Evolutionary conservation across 306 rosid species (phyloP).

Genomic region (Quercus dentata): DNA sequence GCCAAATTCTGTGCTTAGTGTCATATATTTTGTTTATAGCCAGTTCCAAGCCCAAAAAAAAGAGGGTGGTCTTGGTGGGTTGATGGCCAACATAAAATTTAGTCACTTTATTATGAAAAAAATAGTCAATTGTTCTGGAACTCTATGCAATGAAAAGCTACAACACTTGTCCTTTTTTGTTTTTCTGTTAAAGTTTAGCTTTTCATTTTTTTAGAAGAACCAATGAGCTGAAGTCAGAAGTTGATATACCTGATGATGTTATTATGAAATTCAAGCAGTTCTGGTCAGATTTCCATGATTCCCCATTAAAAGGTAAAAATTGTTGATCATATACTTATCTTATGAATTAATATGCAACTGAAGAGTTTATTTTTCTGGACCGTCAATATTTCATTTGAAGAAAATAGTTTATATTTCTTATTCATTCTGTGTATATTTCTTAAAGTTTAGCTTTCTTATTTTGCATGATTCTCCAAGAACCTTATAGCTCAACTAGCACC

Average conservation of each 20-base stretch:
- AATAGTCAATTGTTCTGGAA: constrained; percentile 5
- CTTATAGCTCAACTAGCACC: background rate
- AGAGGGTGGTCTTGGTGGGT: too few species aligned
- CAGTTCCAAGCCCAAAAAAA: too few species aligned
- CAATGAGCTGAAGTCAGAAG: constrained; percentile 76
- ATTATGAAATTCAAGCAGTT: constrained; percentile 63
- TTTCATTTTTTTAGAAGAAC: constrained; percentile 59
- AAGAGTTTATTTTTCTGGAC: constrained; percentile 12
- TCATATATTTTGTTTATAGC: too few species aligned
- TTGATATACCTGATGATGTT: constrained; percentile 59
- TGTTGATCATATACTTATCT: constrained; percentile 7
- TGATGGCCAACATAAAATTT: too few species aligned
- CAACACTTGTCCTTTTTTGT: background rate
- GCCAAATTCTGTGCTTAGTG: background rate
- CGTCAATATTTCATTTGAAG: constrained; percentile 1
- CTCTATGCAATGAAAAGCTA: constrained; percentile 12
- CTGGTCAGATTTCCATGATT: constrained; percentile 67
- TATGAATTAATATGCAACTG: background rate
- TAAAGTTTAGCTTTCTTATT: too few species aligned
- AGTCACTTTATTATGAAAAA: background rate
- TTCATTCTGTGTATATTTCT: background rate
- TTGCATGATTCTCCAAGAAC: too few species aligned
- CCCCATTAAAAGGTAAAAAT: constrained; percentile 79
- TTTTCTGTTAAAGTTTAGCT: background rate
- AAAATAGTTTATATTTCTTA: background rate